Base-by-base conservation (phyloP, 345 rosid genomes). In the Zanthoxylum bungeanum region DNA sequence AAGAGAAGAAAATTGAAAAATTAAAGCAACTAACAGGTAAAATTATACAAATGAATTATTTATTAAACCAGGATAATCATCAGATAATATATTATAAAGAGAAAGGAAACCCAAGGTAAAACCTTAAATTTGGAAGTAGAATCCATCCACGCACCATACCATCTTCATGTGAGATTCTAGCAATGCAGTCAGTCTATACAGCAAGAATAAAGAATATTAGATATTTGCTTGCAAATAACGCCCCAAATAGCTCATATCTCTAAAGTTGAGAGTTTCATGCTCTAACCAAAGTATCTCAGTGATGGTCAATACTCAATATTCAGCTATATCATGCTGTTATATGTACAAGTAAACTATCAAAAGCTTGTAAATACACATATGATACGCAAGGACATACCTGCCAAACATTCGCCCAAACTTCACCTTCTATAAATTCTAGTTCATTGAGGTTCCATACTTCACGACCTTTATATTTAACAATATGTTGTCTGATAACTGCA, bases 361-460 rank as follows among this genome's bases (percentile, higher is more conserved):
- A 12, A 40, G 39, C 53, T 57, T 42, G 52, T 19, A 69, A 19
- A 68, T 58, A 6, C 4, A 31, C 36, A 33, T 42, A 7, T 39
- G 25, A 51, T 34, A 76, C 47, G 37, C 47, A 59, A 79, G 36
- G 68, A 4, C 67, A 49, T 85, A 96, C 99, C 98, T 77, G 85
- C 91, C 90, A 96, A 68, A 96, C 81, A 66, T 96, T 96, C 7
- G 97, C 97, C 99, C 99, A 96, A 40, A 96, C 81, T 87, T 96
- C 99, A 16, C 91, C 88, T 74, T 96, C 78, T 68, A 96, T 73
- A 77, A 82, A 93, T 84, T 96, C 99, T 51, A 93, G 86, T 74
- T 93, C 99, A 75, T 96, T 93, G 58, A 96, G 93, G 81, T 75
- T 76, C 64, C 75, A 87, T 14, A 96, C 92, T 66, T 88, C 84